Percentiles rank a stretch among this genome's conserved stretches.
phyloP scores from a whole-genome alignment of 306 rosid species.

The Cicer chorassanicum region DNA sequence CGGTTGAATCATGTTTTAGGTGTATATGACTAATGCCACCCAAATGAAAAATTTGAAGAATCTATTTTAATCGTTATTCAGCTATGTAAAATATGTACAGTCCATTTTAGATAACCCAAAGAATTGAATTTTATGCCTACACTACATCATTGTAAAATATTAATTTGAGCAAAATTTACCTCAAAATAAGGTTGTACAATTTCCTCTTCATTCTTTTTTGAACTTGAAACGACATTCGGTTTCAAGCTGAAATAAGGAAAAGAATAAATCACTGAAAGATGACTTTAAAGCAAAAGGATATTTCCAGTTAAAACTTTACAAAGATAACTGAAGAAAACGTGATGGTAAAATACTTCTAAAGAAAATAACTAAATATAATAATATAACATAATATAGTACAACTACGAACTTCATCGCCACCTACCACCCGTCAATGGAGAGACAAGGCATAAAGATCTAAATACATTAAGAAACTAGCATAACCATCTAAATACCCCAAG shows the following conservation, averaged over 20 bases:
- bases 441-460: not conserved
- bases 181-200: constrained; percentile 53
- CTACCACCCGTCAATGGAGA: not conserved
- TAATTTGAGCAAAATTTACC: constrained; percentile 52
- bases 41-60: constrained; percentile 2
- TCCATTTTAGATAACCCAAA: not conserved
- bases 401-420: constrained; percentile 5
- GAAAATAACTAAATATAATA: constrained; percentile 19
- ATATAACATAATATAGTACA: constrained; percentile 18
- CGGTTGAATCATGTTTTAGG: not conserved
- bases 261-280: constrained; percentile 27
- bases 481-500: constrained; percentile 9
- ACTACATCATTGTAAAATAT: constrained; percentile 31
- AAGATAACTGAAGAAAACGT: constrained; percentile 1
- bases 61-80: constrained; percentile 10
- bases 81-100: not conserved
- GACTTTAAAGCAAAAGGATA: constrained; percentile 31
- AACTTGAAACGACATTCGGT: constrained; percentile 47
- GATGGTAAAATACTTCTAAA: not conserved
- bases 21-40: constrained; percentile 24
- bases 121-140: constrained; percentile 30
- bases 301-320: constrained; percentile 21
- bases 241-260: constrained; percentile 65
- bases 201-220: constrained; percentile 69
- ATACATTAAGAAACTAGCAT: constrained; percentile 4